Percentiles rank a stretch among this genome's conserved stretches.
Evolutionary conservation across 495 filamentous ascomycete species (phyloP).

Genomic region (Penicillium lividum): DNA sequence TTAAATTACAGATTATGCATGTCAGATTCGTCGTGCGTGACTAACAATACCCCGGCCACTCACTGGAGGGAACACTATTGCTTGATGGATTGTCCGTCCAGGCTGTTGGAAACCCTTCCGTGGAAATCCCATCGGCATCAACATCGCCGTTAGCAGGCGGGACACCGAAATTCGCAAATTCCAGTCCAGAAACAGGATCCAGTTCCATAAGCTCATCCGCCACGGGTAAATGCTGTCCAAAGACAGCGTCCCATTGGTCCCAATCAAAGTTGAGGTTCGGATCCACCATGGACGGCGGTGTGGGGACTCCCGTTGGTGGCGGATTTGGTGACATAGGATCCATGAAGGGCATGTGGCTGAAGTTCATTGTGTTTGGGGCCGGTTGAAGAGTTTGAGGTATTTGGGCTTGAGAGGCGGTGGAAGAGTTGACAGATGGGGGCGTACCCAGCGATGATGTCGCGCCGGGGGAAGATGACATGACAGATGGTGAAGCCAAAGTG

Average conservation of each 20-base stretch:
- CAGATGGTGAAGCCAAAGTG: background rate
- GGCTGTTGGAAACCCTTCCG: background rate
- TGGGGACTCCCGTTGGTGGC: constrained; percentile 29
- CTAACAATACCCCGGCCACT: constrained; percentile 22
- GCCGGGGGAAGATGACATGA: constrained; percentile 18
- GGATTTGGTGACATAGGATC: constrained; percentile 27
- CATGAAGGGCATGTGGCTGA: constrained; percentile 23
- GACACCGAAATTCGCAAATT: constrained; percentile 34
- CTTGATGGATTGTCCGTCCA: constrained; percentile 15
- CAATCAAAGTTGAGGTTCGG: constrained; percentile 50
- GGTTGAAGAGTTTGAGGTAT: constrained; percentile 11
- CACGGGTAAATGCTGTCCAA: constrained; percentile 49
- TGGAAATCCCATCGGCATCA: constrained; percentile 7
- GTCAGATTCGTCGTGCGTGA: constrained; percentile 1
- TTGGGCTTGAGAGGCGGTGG: constrained; percentile 9
- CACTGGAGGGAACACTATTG: constrained; percentile 9
- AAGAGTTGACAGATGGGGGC: constrained; percentile 15
- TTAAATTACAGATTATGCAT: constrained; percentile 3
- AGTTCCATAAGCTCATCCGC: constrained; percentile 49
- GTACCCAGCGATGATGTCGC: constrained; percentile 10
- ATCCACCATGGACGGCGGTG: constrained; percentile 47
- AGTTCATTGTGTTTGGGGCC: background rate
- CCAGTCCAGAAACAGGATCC: constrained; percentile 43
- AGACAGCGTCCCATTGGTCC: constrained; percentile 55
- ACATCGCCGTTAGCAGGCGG: constrained; percentile 4